Conservation (phyloP, 306 rosid species). For the Bauhinia variegata region DNA sequence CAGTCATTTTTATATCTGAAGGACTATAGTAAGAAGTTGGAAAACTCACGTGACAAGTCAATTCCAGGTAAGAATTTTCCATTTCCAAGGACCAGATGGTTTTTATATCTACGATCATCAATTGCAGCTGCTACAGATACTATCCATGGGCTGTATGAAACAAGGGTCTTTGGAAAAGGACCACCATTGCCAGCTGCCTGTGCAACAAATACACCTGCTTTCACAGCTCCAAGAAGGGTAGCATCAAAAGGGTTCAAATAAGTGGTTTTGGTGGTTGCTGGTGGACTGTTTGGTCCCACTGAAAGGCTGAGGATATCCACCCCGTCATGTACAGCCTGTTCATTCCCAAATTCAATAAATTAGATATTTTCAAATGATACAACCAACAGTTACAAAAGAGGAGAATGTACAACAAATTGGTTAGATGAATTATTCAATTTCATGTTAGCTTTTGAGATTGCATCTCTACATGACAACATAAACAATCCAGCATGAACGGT, state of each 20-base stretch:
- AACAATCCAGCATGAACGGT: conserved; percentile 22
- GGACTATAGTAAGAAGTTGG: conserved; percentile 11
- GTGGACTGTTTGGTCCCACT: conserved; percentile 96
- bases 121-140: conserved; percentile 93
- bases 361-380: conserved; percentile 23
- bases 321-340: conserved; percentile 97
- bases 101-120: conserved; percentile 98
- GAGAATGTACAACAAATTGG: conserved; percentile 20
- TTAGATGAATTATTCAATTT: conserved; percentile 10
- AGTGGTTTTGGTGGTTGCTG: conserved; percentile 84
- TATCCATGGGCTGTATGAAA: conserved; percentile 99
- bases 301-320: conserved; percentile 99
- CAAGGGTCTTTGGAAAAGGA: conserved; percentile 93
- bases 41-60: conserved; percentile 92
- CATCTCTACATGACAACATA: background rate
- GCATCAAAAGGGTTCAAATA: conserved; percentile 97
- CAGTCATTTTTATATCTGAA: conserved; percentile 1
- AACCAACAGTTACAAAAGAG: background rate
- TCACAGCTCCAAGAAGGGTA: conserved; percentile 98
- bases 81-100: conserved; percentile 91
- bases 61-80: conserved; percentile 88
- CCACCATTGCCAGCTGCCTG: conserved; percentile 99
- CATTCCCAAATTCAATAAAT: conserved; percentile 26
- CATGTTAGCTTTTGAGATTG: conserved; percentile 14
- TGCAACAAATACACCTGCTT: conserved; percentile 98